These are phyloP conservation scores for Ilyonectria sp. DNA, from an alignment of 2,329 filamentous ascomycete genomes.

Conservation along the genomic window DNA sequence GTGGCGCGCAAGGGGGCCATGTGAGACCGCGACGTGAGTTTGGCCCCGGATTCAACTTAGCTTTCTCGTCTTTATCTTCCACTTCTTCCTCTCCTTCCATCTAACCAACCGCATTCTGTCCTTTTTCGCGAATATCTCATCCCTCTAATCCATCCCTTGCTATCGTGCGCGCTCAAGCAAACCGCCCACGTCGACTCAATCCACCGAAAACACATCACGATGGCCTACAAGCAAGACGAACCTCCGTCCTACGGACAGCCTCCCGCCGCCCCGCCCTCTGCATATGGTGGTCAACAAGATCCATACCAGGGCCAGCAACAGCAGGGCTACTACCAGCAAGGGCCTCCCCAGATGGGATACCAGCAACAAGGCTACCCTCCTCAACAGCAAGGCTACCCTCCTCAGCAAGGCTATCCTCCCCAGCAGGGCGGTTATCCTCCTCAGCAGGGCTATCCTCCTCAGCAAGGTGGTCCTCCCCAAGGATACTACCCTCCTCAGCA, in stretches of 20 bases:
- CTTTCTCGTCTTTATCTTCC: conserved; percentile 13
- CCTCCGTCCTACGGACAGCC: conserved; percentile 65
- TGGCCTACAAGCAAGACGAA: conserved; percentile 61
- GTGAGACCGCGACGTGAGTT: conserved; percentile 44
- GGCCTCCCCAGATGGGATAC: conserved; percentile 50
- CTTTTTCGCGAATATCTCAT: conserved; percentile 2
- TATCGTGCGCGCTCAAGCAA: conserved; percentile 18
- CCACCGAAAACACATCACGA: conserved; percentile 32
- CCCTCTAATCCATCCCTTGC: neutral
- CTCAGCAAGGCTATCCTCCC: conserved; percentile 52
- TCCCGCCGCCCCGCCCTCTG: conserved; percentile 58
- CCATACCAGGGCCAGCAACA: conserved; percentile 49
- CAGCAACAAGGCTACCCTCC: conserved; percentile 47
- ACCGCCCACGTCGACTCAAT: conserved; percentile 16
- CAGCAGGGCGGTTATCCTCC: conserved; percentile 53
- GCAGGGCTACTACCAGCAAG: conserved; percentile 48
- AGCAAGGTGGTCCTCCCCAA: conserved; percentile 53
- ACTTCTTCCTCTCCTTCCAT: conserved; percentile 22
- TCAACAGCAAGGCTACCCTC: conserved; percentile 52
- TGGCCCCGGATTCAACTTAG: conserved; percentile 34
- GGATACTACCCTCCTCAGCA: conserved; percentile 52
- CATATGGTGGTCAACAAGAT: conserved; percentile 61
- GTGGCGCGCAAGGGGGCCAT: conserved; percentile 45
- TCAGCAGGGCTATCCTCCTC: conserved; percentile 48
- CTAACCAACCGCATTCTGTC: conserved; percentile 20